phyloP scores from a whole-genome alignment of 1,284 basidiomycete species.

The Abortiporus biennis region DNA sequence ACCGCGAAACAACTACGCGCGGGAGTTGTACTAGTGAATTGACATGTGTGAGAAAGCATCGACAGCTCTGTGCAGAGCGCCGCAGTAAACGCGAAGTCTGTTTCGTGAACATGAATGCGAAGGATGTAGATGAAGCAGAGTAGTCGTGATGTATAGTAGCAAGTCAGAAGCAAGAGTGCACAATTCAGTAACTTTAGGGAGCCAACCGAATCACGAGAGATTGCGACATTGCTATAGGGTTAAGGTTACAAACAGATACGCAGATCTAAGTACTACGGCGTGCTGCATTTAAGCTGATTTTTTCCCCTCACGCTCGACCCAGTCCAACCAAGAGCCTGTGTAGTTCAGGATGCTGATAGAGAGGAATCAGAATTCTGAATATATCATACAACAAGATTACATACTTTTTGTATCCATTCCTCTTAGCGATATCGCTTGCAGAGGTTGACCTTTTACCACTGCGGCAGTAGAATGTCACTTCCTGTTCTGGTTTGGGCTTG shows the following conservation, averaged over 20 bases:
- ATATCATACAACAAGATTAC: constrained; percentile 18
- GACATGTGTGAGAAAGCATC: too few species aligned
- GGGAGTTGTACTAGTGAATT: too few species aligned
- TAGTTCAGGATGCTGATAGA: constrained; percentile 75
- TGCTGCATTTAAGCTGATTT: background rate
- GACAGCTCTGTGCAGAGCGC: too few species aligned
- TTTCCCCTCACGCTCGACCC: constrained; percentile 63
- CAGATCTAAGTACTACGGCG: background rate
- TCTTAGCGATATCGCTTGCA: constrained; percentile 80
- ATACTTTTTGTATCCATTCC: constrained; percentile 83
- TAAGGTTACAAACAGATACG: background rate
- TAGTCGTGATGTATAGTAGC: too few species aligned
- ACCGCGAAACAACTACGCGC: too few species aligned
- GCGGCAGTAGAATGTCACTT: constrained; percentile 92
- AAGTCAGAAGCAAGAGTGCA: too few species aligned
- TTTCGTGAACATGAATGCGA: too few species aligned
- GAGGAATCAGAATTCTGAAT: constrained; percentile 4
- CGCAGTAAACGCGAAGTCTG: too few species aligned
- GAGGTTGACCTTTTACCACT: constrained; percentile 83
- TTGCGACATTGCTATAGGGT: background rate
- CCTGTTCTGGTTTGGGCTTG: constrained; percentile 74
- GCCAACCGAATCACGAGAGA: too few species aligned
- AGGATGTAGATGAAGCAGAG: too few species aligned
- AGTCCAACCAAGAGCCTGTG: constrained; percentile 90
- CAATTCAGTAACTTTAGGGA: too few species aligned